Evolutionary conservation across 306 rosid species (phyloP).

Genomic region (Canavalia gladiata): DNA sequence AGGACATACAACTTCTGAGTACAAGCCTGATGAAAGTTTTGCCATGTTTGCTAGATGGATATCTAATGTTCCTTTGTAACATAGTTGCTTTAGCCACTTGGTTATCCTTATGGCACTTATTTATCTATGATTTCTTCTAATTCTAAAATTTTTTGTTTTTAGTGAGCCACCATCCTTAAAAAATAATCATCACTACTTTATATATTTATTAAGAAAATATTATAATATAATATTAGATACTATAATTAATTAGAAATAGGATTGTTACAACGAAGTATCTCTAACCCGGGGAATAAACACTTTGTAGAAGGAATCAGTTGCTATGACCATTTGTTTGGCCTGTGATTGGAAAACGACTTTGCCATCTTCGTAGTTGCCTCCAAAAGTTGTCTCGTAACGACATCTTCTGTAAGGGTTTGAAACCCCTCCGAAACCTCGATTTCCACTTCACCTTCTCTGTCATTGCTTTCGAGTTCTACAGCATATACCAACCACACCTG

Average conservation of each 20-base stretch:
- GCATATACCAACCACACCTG: slow-evolving; percentile 43
- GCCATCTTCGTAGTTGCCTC: slow-evolving; percentile 46
- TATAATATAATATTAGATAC: too few relatives aligned
- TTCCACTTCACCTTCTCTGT: slow-evolving; percentile 68
- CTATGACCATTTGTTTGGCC: too few relatives aligned
- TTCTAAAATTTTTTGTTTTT: background rate
- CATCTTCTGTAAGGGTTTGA: slow-evolving; percentile 74
- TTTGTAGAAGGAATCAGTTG: too few relatives aligned
- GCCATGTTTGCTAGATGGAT: slow-evolving; percentile 39
- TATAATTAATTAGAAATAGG: too few relatives aligned
- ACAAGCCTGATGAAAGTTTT: slow-evolving; percentile 27
- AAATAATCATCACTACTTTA: too few relatives aligned
- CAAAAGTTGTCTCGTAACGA: slow-evolving; percentile 73
- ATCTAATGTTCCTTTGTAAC: slow-evolving; percentile 36
- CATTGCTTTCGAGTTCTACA: slow-evolving; percentile 69
- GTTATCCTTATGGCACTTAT: background rate
- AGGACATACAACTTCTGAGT: slow-evolving; percentile 28
- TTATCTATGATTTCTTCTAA: background rate
- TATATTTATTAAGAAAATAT: too few relatives aligned
- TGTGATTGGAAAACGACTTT: too few relatives aligned
- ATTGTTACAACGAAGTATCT: too few relatives aligned
- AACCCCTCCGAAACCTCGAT: slow-evolving; percentile 81
- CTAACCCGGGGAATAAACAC: too few relatives aligned
- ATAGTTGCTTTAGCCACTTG: background rate
- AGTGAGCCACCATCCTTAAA: too few relatives aligned